Conservation (phyloP, 352 stramenopile genomes). For the Globisporangium sylvaticum region DNA sequence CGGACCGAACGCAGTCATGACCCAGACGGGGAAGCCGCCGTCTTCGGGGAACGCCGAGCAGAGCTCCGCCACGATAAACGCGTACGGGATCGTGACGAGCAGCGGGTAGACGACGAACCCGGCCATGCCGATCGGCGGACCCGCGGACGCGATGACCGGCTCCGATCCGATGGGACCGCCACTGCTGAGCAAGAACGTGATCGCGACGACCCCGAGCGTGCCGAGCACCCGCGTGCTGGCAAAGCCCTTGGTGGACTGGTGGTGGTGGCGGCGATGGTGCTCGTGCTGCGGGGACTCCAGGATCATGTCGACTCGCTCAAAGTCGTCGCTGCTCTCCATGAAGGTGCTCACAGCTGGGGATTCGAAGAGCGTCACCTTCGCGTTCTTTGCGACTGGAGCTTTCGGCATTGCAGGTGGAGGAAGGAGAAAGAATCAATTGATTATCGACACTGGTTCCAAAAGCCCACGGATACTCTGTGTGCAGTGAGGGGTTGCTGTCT, state of each 20-base stretch:
- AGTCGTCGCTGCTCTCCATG: slow-evolving; percentile 1
- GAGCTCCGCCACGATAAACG: slow-evolving; percentile 66
- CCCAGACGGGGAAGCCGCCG: slow-evolving; percentile 70
- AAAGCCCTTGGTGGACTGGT: too few relatives aligned
- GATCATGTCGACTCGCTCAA: slow-evolving; percentile 22
- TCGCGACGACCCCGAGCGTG: slow-evolving; percentile 35
- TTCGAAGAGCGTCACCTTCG: too few relatives aligned
- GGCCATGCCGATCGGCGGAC: slow-evolving; percentile 70
- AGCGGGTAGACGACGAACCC: slow-evolving; percentile 61
- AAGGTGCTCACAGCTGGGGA: too few relatives aligned
- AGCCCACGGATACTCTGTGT: too few relatives aligned
- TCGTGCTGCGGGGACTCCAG: slow-evolving; percentile 14
- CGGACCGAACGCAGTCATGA: slow-evolving; percentile 61
- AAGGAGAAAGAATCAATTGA: too few relatives aligned
- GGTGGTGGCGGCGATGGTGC: slow-evolving; percentile 42
- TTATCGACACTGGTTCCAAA: too few relatives aligned
- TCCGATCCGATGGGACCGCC: slow-evolving; percentile 50
- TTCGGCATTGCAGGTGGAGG: too few relatives aligned
- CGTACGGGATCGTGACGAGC: slow-evolving; percentile 64
- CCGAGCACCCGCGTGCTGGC: slow-evolving; percentile 18
- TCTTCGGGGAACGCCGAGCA: slow-evolving; percentile 73
- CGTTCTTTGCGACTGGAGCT: too few relatives aligned
- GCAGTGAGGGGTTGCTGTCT: too few relatives aligned
- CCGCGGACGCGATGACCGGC: slow-evolving; percentile 40
- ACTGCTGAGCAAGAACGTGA: slow-evolving; percentile 48